A percentile compares a stretch with the other conserved stretches of the same genome.
Conservation (phyloP, 306 rosid species). For the Astragalus membranaceus region DNA sequence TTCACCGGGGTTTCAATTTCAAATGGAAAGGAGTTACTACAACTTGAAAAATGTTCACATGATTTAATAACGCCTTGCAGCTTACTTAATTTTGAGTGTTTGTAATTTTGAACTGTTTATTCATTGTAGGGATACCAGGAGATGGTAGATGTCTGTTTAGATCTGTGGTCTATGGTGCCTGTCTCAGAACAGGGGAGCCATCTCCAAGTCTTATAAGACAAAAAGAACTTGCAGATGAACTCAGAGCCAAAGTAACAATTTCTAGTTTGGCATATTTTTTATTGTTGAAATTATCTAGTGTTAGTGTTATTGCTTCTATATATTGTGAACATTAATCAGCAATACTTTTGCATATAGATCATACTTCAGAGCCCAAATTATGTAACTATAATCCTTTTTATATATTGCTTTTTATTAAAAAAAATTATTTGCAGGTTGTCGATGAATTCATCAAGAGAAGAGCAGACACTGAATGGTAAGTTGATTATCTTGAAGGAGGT, state of each 20-base stretch:
- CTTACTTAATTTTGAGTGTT: neutral
- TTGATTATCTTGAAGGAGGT: neutral
- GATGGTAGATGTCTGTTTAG: conserved; percentile 94
- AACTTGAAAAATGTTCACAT: neutral
- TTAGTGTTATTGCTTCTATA: neutral
- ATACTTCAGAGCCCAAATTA: neutral
- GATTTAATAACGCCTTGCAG: neutral
- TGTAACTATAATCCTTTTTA: neutral
- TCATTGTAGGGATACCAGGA: conserved; percentile 56
- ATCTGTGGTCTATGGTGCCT: conserved; percentile 65
- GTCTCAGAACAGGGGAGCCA: conserved; percentile 54
- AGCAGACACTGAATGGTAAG: conserved; percentile 35
- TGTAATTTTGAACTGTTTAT: neutral
- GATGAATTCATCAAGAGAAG: conserved; percentile 72
- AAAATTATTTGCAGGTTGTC: conserved; percentile 51
- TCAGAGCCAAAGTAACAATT: conserved; percentile 49
- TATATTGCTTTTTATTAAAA: neutral
- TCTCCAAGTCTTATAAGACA: conserved; percentile 52
- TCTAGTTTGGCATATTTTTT: no score
- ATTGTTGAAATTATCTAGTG: neutral
- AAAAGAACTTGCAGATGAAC: conserved; percentile 86
- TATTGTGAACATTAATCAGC: neutral
- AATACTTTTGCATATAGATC: neutral
- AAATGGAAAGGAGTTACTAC: neutral
- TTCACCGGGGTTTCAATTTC: neutral